Evolutionary conservation across 2,329 filamentous ascomycete species (phyloP), one percentile per base, ranked within the genome.

Genomic region (Fusarium napiforme): DNA sequence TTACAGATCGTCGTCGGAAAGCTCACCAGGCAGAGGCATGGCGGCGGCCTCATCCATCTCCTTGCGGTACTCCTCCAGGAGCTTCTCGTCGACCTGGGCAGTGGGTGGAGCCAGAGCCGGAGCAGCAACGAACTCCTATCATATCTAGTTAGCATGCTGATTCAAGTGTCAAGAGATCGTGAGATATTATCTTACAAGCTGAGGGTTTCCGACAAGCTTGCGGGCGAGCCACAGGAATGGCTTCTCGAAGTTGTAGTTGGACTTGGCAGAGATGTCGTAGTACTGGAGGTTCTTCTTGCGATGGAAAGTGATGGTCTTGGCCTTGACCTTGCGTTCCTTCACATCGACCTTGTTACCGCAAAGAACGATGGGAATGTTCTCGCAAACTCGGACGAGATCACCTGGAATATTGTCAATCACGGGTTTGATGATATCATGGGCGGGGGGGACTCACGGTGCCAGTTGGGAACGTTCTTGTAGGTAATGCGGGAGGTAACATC

Each of bases 401-500:
- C 95, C 95, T 97, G 74, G 58, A 53, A 15, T 23, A 59, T 65
- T 62, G 67, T 80, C 49, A 80, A 77, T 55, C 26, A 28, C 18
- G 32, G 59, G 40, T 19, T 47, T 34, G 28, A 21, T 40, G 32
- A 43, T 45, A 43, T 30, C 23, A 59, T 39, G 42, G 34, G 45
- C 39, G 45, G 52, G 23, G n/a, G n/a, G 45, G 69, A 91, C 94
- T 84, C 92, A 97, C 96, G 96, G 87, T 99, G 96, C 96, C 96
- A 99, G 93, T 98, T 98, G 88, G 96, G 96, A 76, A 99, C 96
- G 89, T 99, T 99, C 93, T 99, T 99, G 93, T 99, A 99, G 85
- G 96, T 99, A 85, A 99, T 98, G 83, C 96, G 94, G 79, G 96
- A 98, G 75, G 96, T 98, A 78, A 99, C 96, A 86, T 99, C 96